These are phyloP conservation scores for Aspergillus mulundensis DNA, from an alignment of 495 filamentous ascomycete genomes.

Conservation along the genomic window DNA sequence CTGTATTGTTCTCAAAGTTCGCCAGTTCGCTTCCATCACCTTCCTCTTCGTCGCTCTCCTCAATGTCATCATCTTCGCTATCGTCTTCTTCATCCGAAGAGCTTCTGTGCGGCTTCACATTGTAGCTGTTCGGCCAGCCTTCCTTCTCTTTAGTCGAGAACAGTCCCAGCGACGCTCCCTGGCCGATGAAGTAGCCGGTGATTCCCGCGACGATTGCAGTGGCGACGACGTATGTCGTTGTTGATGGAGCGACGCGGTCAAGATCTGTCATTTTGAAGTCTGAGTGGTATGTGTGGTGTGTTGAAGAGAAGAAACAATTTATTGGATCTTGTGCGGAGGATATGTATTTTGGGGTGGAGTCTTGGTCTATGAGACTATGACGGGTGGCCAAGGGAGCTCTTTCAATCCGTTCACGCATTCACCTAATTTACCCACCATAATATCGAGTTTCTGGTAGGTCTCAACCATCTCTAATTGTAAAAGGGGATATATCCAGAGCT, in stretches of 20 bases:
- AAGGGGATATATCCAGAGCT: too few species aligned
- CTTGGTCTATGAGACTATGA: too few species aligned
- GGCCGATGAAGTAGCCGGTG: conserved; percentile 61
- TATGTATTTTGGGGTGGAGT: neutral
- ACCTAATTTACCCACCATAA: neutral
- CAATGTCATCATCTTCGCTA: conserved; percentile 30
- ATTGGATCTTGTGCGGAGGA: neutral
- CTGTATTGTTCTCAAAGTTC: conserved; percentile 49
- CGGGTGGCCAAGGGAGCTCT: neutral
- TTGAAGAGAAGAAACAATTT: neutral
- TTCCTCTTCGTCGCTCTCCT: conserved; percentile 34
- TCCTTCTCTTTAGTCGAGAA: conserved; percentile 39
- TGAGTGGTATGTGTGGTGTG: conserved; percentile 1
- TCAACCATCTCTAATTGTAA: too few species aligned
- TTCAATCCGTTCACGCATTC: neutral
- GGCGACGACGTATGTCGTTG: conserved; percentile 52
- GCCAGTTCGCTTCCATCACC: conserved; percentile 40
- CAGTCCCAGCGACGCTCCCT: conserved; percentile 45
- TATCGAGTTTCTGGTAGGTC: neutral
- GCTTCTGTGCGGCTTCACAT: conserved; percentile 45
- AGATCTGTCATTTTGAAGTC: conserved; percentile 37
- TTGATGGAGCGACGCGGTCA: conserved; percentile 42
- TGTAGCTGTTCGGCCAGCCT: conserved; percentile 50
- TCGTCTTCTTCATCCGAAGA: conserved; percentile 41
- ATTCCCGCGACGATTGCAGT: conserved; percentile 62